Percentiles rank a stretch among this genome's conserved stretches.
Evolutionary conservation across 371 early-diverging fungal genomes (phyloP).

Genomic region (Conidiobolus incongruus): DNA sequence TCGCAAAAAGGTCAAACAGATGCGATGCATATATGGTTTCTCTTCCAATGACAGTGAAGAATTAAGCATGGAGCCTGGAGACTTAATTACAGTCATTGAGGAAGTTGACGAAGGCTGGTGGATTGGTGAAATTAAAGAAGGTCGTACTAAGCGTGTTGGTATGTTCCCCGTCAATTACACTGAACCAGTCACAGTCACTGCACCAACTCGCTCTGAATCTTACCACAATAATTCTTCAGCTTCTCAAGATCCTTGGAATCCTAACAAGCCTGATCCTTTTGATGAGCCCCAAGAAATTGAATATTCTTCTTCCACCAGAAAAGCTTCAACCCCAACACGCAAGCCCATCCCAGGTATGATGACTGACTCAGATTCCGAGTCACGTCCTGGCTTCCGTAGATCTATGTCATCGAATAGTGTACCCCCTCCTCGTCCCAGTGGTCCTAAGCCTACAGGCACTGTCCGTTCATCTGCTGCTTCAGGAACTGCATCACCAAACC

Average conservation of each 20-base stretch:
- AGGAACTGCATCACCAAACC: background rate
- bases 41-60: slow-evolving; percentile 38
- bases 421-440: slow-evolving; percentile 2
- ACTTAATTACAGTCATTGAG: slow-evolving; percentile 43
- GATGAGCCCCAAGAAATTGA: background rate
- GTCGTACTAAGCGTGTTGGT: slow-evolving; percentile 16
- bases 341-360: too few species aligned
- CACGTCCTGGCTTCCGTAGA: too few species aligned
- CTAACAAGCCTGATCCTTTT: background rate
- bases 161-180: slow-evolving; percentile 75
- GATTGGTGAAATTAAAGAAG: slow-evolving; percentile 38
- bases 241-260: background rate
- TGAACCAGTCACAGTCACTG: slow-evolving; percentile 13
- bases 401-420: too few species aligned
- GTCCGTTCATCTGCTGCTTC: background rate
- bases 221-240: background rate
- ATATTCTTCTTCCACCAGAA: too few species aligned
- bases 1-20: slow-evolving; percentile 18
- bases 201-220: background rate
- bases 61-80: slow-evolving; percentile 36
- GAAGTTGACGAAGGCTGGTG: slow-evolving; percentile 75
- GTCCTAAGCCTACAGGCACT: background rate
- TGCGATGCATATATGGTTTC: slow-evolving; percentile 46
- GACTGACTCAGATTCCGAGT: too few species aligned
- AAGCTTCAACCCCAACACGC: too few species aligned